phyloP scores from a whole-genome alignment of 208 protist species.

The Acanthamoeba lenticulata region DNA sequence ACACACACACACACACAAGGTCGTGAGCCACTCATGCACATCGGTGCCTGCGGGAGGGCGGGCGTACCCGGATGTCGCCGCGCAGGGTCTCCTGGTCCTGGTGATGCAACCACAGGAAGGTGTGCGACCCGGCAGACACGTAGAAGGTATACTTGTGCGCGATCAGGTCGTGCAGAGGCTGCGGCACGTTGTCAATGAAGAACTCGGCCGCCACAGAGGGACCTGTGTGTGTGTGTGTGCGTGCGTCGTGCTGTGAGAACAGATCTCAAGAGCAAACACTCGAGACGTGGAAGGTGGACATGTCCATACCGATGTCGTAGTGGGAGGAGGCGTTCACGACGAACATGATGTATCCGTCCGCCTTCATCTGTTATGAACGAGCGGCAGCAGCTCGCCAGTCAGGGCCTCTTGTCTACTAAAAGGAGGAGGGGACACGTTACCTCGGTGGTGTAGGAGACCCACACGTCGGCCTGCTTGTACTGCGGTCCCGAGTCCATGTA shows the following conservation, averaged over 20 bases:
- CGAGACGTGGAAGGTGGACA: background rate
- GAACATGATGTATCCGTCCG: constrained; percentile 36
- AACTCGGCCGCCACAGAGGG: constrained; percentile 58
- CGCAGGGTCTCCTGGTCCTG: constrained; percentile 37
- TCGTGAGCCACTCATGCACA: too few relatives aligned
- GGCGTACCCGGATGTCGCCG: constrained; percentile 47
- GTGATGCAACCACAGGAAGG: constrained; percentile 63
- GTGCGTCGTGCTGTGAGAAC: too few relatives aligned
- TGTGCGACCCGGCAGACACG: constrained; percentile 34
- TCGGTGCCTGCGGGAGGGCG: background rate
- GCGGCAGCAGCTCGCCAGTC: too few relatives aligned
- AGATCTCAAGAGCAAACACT: background rate
- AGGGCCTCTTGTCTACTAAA: background rate
- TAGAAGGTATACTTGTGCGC: constrained; percentile 10
- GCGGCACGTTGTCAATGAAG: constrained; percentile 67
- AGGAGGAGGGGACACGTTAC: background rate
- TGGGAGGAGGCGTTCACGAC: constrained; percentile 18
- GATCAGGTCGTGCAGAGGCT: constrained; percentile 22
- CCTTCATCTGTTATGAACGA: background rate
- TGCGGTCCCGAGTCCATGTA: constrained; percentile 62
- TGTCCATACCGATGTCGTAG: constrained; percentile 33
- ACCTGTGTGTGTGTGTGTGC: background rate
- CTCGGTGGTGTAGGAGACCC: constrained; percentile 34
- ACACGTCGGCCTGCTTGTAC: constrained; percentile 50
- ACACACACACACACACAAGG: too few relatives aligned